These are phyloP conservation scores for Knoxdaviesia capensis DNA, from an alignment of 2,329 filamentous ascomycete species.

Conservation along the genomic window DNA sequence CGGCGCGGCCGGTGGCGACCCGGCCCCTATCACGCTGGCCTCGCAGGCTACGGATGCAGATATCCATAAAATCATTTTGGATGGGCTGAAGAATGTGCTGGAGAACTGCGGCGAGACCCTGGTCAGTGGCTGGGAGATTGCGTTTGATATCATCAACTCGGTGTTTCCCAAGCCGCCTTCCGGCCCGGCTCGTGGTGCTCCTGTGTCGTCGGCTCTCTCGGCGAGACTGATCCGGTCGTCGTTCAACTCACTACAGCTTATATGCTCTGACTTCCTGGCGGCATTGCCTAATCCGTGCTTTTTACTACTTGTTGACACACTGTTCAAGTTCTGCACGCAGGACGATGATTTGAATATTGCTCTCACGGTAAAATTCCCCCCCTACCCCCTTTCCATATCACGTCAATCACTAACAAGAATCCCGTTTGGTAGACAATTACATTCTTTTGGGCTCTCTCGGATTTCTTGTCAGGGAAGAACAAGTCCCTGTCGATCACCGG, in stretches of 20 bases:
- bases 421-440: constrained; percentile 48
- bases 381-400: neutral
- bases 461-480: constrained; percentile 51
- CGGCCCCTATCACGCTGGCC: constrained; percentile 11
- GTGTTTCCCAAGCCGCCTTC: constrained; percentile 39
- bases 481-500: constrained; percentile 36
- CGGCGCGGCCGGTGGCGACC: constrained; percentile 1
- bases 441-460: constrained; percentile 89
- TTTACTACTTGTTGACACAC: constrained; percentile 61
- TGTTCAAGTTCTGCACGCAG: constrained; percentile 79
- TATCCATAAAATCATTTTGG: constrained; percentile 61
- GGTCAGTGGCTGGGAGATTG: constrained; percentile 63
- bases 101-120: constrained; percentile 79
- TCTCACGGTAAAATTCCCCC: constrained; percentile 44
- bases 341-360: constrained; percentile 88
- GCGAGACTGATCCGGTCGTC: constrained; percentile 64
- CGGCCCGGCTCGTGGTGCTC: constrained; percentile 13
- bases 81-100: constrained; percentile 62
- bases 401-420: constrained; percentile 3
- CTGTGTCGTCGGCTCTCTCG: constrained; percentile 16
- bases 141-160: constrained; percentile 69
- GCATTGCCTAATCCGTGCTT: constrained; percentile 53
- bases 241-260: constrained; percentile 75
- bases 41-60: constrained; percentile 50
- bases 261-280: constrained; percentile 83